These are phyloP conservation scores for Talaromyces liani DNA, from an alignment of 495 filamentous ascomycete genomes.

Conservation along the genomic window DNA sequence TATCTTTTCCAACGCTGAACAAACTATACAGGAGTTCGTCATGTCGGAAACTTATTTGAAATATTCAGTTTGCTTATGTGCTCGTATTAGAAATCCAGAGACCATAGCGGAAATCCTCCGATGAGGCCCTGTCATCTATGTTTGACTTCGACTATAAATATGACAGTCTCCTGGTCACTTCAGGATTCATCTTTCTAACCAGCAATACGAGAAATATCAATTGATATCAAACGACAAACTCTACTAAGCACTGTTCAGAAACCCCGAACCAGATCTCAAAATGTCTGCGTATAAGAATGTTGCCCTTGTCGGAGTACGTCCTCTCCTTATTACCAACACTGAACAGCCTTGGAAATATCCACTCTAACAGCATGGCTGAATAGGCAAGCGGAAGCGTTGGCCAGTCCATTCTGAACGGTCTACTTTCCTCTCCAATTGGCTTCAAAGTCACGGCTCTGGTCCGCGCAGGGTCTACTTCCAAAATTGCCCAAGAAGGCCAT, in stretches of 20 bases:
- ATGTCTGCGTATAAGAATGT: not conserved
- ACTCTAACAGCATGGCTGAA: not conserved
- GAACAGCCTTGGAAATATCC: not conserved
- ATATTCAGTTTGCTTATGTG: not conserved
- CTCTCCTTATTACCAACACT: not conserved
- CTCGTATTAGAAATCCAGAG: not conserved
- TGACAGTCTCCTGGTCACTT: not conserved
- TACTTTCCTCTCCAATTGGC: not conserved
- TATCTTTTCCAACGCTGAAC: not conserved
- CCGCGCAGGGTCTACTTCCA: not conserved
- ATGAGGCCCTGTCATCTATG: not conserved
- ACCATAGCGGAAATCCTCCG: not conserved
- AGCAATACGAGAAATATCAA: no score
- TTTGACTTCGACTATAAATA: not conserved
- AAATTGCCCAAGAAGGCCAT: not conserved
- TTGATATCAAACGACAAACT: not conserved
- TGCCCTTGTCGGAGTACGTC: constrained; percentile 3
- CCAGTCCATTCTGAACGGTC: not conserved
- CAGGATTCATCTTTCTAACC: no score
- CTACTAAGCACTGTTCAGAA: not conserved
- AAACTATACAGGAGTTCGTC: not conserved
- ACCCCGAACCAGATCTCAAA: not conserved
- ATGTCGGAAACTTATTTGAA: not conserved
- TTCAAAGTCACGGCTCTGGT: constrained; percentile 2
- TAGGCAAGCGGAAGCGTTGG: constrained; percentile 4